Percentiles rank a stretch among this genome's conserved stretches.
Conservation (phyloP, 345 rosid genomes). For the Salix dunnii region DNA sequence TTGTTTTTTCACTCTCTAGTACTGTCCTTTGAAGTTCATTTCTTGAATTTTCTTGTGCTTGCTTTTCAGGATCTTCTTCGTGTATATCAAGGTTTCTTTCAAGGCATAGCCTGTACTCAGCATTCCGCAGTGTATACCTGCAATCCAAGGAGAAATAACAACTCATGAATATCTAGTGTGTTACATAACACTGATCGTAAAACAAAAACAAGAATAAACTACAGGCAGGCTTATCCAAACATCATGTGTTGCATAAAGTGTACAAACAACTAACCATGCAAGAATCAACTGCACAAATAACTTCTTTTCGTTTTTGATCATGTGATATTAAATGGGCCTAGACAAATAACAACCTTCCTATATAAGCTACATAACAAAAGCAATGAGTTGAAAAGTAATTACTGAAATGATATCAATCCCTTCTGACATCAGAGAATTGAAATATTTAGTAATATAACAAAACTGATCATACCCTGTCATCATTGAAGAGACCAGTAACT, state of each 20-base stretch:
- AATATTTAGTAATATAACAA: background rate
- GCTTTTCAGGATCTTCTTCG: slow-evolving; percentile 44
- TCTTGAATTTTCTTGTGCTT: slow-evolving; percentile 31
- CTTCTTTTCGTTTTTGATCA: background rate
- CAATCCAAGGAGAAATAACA: slow-evolving; percentile 14
- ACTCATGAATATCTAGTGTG: slow-evolving; percentile 10
- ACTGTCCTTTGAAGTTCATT: slow-evolving; percentile 37
- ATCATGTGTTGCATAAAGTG: background rate
- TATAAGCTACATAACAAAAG: background rate
- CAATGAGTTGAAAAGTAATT: background rate
- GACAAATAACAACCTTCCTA: background rate
- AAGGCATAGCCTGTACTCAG: slow-evolving; percentile 90
- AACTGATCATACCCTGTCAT: slow-evolving; percentile 84
- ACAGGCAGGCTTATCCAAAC: slow-evolving; percentile 4
- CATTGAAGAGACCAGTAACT: slow-evolving; percentile 84
- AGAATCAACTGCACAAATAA: background rate
- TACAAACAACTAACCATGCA: background rate
- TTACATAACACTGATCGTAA: too few relatives aligned
- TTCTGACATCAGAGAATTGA: background rate
- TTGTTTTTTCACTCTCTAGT: slow-evolving; percentile 29
- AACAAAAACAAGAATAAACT: background rate
- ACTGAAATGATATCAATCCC: background rate
- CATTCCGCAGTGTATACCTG: slow-evolving; percentile 87
- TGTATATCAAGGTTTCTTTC: slow-evolving; percentile 64
- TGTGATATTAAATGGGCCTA: background rate